Conservation (phyloP, 2,329 filamentous ascomycete genomes). For the Nigrospora osmanthi region DNA sequence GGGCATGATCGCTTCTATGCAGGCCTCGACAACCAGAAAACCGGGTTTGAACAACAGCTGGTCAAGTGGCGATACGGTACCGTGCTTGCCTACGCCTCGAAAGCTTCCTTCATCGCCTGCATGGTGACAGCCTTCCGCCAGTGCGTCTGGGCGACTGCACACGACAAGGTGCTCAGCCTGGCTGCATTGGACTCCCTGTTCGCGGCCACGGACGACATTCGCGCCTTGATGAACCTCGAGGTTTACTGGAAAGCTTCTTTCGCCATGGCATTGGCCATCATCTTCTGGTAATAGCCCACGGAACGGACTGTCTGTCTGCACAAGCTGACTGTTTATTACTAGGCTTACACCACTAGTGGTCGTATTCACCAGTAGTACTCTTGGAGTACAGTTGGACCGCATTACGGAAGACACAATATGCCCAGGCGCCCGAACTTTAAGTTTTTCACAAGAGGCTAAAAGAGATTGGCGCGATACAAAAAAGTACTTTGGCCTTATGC, state of each 20-base stretch:
- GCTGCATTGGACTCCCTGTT: conserved; percentile 25
- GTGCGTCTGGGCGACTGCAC: conserved; percentile 22
- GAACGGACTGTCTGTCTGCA: no score
- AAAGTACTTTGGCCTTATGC: no score
- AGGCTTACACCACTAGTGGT: conserved; percentile 27
- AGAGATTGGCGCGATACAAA: no score
- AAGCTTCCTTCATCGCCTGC: conserved; percentile 27
- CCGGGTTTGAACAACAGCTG: conserved; percentile 20
- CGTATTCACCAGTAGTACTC: conserved; percentile 28
- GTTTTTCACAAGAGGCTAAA: conserved; percentile 20
- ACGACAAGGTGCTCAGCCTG: conserved; percentile 17
- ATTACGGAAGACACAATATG: conserved; percentile 18
- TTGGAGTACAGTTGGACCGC: conserved; percentile 19
- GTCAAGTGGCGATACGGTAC: conserved; percentile 30
- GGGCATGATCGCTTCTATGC: conserved; percentile 29
- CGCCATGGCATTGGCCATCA: conserved; percentile 23
- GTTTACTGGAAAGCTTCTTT: conserved; percentile 21
- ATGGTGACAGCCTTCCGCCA: conserved; percentile 23
- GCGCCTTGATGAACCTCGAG: conserved; percentile 20
- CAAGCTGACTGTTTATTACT: not conserved
- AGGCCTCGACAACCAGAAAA: conserved; percentile 20
- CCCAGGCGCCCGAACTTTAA: conserved; percentile 19
- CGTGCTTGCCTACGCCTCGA: conserved; percentile 27
- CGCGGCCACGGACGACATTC: conserved; percentile 20
- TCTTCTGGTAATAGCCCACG: conserved; percentile 19